Percentiles rank a stretch among this genome's conserved stretches.
Conservation (phyloP, 345 rosid species). For the Turritis glabra region DNA sequence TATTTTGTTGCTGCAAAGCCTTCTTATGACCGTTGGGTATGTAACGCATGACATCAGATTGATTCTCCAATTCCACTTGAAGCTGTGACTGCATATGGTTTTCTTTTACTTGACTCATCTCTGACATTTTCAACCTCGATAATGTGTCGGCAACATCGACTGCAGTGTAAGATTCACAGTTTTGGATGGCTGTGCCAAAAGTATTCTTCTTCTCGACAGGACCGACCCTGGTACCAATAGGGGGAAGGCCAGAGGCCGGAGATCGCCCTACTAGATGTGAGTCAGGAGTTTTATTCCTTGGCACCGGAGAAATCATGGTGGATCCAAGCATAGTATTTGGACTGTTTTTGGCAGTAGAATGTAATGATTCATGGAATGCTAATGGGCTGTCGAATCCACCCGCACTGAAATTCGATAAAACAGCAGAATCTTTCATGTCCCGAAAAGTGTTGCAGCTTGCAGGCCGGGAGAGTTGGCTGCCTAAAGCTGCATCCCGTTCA, state of each 20-base stretch:
- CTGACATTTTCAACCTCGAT: conserved; percentile 57
- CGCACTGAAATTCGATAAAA: conserved; percentile 37
- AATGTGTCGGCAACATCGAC: conserved; percentile 62
- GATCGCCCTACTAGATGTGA: conserved; percentile 57
- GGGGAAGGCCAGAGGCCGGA: conserved; percentile 60
- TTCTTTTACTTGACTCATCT: conserved; percentile 49
- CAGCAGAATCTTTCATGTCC: conserved; percentile 51
- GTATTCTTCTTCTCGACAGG: conserved; percentile 54
- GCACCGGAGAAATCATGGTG: conserved; percentile 57
- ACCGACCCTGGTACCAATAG: conserved; percentile 59
- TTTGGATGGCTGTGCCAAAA: conserved; percentile 47
- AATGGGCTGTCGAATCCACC: conserved; percentile 51
- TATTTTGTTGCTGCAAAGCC: conserved; percentile 51
- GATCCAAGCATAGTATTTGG: conserved; percentile 50
- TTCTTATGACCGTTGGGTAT: conserved; percentile 56
- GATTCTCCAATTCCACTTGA: conserved; percentile 46
- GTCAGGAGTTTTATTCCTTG: conserved; percentile 77
- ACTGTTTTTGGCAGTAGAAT: conserved; percentile 42
- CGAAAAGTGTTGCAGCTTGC: conserved; percentile 69
- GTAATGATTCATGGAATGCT: conserved; percentile 49
- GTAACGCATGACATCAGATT: conserved; percentile 48
- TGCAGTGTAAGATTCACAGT: conserved; percentile 50
- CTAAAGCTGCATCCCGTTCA: conserved; percentile 56
- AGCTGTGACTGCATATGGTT: conserved; percentile 46
- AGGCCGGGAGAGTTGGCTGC: conserved; percentile 63